phyloP scores from a whole-genome alignment of 2,329 filamentous ascomycete species.

The Clarireedia homoeocarpa region DNA sequence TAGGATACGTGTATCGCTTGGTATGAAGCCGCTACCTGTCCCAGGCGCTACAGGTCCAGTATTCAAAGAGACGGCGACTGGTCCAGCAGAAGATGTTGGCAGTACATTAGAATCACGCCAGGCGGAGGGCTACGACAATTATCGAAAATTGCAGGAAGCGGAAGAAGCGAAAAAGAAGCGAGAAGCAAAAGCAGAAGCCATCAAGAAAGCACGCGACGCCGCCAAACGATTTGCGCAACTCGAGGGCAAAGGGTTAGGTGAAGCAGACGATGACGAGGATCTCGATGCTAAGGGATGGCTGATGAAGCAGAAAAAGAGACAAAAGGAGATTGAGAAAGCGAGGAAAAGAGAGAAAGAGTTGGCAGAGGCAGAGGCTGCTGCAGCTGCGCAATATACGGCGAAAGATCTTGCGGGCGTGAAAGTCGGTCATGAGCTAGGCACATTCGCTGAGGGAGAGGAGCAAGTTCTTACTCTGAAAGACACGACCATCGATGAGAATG shows the following conservation, averaged over 20 bases:
- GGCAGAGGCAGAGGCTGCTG: constrained; percentile 64
- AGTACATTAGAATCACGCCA: constrained; percentile 81
- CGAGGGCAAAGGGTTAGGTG: constrained; percentile 77
- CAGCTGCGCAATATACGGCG: constrained; percentile 69
- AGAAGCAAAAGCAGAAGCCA: constrained; percentile 71
- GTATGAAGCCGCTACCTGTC: constrained; percentile 82
- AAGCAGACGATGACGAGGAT: constrained; percentile 56
- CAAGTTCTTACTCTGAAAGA: constrained; percentile 95
- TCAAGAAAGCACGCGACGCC: constrained; percentile 80
- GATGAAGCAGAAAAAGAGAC: constrained; percentile 81
- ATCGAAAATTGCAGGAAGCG: constrained; percentile 54
- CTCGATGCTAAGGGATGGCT: constrained; percentile 82
- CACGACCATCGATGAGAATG: constrained; percentile 72
- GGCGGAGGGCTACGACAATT: constrained; percentile 68
- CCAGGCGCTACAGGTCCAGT: constrained; percentile 56
- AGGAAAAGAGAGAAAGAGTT: constrained; percentile 67
- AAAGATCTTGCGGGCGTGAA: constrained; percentile 85
- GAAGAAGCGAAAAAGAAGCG: constrained; percentile 71
- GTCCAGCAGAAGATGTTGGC: constrained; percentile 53
- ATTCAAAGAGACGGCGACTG: constrained; percentile 41
- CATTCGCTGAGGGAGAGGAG: constrained; percentile 76
- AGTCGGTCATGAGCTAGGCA: constrained; percentile 77
- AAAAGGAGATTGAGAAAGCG: constrained; percentile 80
- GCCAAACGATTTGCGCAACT: constrained; percentile 69
- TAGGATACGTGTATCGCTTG: constrained; percentile 80